Conservation (phyloP, 1,284 basidiomycete species). For the Takashimella tepidaria region DNA sequence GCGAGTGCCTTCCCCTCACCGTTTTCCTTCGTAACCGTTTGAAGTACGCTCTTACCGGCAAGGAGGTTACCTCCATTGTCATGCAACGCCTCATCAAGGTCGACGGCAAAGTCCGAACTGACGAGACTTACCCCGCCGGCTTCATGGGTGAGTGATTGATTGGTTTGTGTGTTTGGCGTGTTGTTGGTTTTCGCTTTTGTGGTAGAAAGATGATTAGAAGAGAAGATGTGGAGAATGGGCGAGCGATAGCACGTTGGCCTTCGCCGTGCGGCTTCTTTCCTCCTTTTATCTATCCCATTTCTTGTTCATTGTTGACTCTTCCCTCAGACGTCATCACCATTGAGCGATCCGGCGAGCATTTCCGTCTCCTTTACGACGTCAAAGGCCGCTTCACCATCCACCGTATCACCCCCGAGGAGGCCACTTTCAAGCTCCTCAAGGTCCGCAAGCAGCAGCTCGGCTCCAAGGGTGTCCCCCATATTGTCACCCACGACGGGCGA, state of each 20-base stretch:
- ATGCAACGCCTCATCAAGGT: conserved; percentile 98
- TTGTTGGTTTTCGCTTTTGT: too few relatives aligned
- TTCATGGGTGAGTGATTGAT: conserved; percentile 80
- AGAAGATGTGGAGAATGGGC: too few relatives aligned
- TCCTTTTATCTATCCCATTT: neutral
- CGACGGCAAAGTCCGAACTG: conserved; percentile 97
- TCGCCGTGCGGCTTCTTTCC: too few relatives aligned
- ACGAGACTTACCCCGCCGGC: conserved; percentile 92
- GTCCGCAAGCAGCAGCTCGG: conserved; percentile 90
- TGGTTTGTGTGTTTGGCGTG: too few relatives aligned
- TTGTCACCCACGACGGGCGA: conserved; percentile 98
- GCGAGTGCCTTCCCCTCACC: conserved; percentile 89
- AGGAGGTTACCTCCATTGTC: conserved; percentile 92
- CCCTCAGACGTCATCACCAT: conserved; percentile 87
- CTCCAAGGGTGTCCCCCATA: conserved; percentile 87
- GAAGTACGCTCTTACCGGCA: conserved; percentile 96
- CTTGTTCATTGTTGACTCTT: conserved; percentile 4
- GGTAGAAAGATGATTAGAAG: too few relatives aligned
- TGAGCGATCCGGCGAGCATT: conserved; percentile 98
- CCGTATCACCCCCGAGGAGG: conserved; percentile 98
- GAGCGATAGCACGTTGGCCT: too few relatives aligned
- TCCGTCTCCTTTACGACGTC: conserved; percentile 98
- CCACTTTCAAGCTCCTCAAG: conserved; percentile 96
- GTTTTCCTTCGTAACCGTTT: conserved; percentile 98
- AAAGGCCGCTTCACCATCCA: conserved; percentile 99